Evolutionary conservation across 2,329 filamentous ascomycete species (phyloP).

Genomic region (Fusarium sp.): DNA sequence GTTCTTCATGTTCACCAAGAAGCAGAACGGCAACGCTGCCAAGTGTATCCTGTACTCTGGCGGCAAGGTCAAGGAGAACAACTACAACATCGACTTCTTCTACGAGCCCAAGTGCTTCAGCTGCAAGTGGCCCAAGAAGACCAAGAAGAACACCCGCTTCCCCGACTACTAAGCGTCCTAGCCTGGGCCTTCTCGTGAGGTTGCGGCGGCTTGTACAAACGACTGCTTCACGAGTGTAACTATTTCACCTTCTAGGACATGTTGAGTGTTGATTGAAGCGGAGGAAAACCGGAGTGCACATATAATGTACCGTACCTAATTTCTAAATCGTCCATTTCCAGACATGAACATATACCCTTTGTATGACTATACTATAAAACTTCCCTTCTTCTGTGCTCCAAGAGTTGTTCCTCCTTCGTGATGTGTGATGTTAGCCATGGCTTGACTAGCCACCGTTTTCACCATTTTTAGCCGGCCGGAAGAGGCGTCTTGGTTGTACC

Average conservation of each 20-base stretch:
- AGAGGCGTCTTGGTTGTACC: neutral
- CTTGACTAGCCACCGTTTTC: neutral
- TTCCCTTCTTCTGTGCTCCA: neutral
- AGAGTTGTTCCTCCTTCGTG: neutral
- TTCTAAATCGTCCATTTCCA: conserved; percentile 22
- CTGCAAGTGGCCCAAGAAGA: conserved; percentile 9
- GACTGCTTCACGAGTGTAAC: neutral
- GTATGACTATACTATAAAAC: conserved; percentile 17
- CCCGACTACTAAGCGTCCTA: neutral
- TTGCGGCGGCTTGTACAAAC: neutral
- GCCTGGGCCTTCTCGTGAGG: neutral
- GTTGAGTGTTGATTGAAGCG: conserved; percentile 1
- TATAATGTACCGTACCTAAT: conserved; percentile 25
- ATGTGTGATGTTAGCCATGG: too few relatives aligned
- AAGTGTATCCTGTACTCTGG: conserved; percentile 31
- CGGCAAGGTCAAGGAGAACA: conserved; percentile 14
- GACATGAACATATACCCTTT: conserved; percentile 28
- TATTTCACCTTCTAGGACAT: conserved; percentile 26
- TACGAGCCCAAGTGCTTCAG: conserved; percentile 31
- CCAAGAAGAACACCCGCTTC: neutral
- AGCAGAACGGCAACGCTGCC: neutral
- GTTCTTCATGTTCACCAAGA: conserved; percentile 26
- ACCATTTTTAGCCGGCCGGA: neutral
- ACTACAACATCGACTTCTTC: conserved; percentile 6
- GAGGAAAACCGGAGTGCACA: conserved; percentile 18